These are phyloP conservation scores for Apiospora hydei DNA, from an alignment of 2,329 filamentous ascomycete genomes.

Conservation along the genomic window DNA sequence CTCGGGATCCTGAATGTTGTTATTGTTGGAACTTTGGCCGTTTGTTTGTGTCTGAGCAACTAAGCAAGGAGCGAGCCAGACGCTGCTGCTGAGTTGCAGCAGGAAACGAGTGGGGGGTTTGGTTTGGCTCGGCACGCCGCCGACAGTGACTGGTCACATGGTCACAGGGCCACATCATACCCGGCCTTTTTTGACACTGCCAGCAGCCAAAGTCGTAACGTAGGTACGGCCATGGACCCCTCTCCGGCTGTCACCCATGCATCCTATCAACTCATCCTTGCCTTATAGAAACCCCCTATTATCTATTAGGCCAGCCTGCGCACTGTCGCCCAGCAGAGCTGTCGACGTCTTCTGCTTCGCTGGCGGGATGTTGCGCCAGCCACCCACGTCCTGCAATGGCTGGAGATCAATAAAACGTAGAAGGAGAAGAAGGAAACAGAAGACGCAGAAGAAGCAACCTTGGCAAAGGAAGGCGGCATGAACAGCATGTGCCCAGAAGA, in stretches of 20 bases:
- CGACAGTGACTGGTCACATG: slow-evolving; percentile 11
- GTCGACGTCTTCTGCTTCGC: background rate
- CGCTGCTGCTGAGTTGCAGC: background rate
- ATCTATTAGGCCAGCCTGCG: background rate
- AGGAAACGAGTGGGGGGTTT: slow-evolving; percentile 9
- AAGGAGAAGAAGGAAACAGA: background rate
- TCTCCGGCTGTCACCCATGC: slow-evolving; percentile 17
- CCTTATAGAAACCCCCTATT: slow-evolving; percentile 14
- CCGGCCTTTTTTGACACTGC: background rate
- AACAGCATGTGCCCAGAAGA: background rate
- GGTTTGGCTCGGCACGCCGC: slow-evolving; percentile 5
- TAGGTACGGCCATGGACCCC: background rate
- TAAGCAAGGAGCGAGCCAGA: background rate
- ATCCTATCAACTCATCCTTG: slow-evolving; percentile 2
- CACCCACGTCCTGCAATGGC: background rate
- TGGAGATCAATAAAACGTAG: background rate
- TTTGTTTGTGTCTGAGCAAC: slow-evolving; percentile 6
- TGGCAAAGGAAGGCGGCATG: background rate
- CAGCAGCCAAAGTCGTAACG: background rate
- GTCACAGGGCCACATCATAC: too few species aligned
- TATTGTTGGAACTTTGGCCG: background rate
- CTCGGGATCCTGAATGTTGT: too few species aligned
- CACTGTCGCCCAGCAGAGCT: background rate
- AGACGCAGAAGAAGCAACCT: background rate
- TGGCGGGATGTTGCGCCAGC: background rate